These are phyloP conservation scores for Aspergillaceae sp. DNA, from an alignment of 2,329 filamentous ascomycete species.

Conservation along the genomic window DNA sequence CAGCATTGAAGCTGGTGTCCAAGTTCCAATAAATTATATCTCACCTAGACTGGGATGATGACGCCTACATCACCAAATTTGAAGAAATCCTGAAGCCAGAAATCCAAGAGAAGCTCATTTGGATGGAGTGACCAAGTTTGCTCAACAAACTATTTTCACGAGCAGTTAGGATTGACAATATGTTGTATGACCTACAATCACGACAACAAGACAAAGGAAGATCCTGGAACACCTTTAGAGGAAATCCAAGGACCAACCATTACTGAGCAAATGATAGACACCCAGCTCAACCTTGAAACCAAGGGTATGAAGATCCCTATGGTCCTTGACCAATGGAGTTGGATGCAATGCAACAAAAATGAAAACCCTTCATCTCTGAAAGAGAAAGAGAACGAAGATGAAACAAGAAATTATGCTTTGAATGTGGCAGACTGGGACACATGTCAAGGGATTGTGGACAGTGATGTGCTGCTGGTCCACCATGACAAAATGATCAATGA, in stretches of 20 bases:
- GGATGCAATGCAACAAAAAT: neutral
- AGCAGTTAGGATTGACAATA: conserved; percentile 1
- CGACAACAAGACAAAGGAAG: neutral
- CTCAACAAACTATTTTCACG: neutral
- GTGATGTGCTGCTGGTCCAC: neutral
- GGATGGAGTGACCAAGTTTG: neutral
- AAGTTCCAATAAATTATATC: conserved; percentile 4
- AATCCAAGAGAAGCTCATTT: conserved; percentile 4
- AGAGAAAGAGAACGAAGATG: neutral
- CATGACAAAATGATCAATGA: neutral
- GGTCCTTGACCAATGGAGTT: conserved; percentile 3
- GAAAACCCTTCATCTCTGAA: neutral
- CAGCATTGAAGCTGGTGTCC: neutral
- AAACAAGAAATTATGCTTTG: conserved; percentile 1
- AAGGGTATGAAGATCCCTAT: conserved; percentile 1
- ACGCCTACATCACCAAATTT: conserved; percentile 1
- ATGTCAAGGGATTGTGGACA: neutral
- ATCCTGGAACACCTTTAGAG: neutral
- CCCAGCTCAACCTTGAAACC: neutral
- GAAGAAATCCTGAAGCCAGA: conserved; percentile 1
- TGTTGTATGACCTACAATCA: neutral
- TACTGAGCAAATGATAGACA: neutral
- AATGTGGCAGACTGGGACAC: conserved; percentile 2
- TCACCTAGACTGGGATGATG: conserved; percentile 2
- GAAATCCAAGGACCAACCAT: too few relatives aligned